phyloP scores from a whole-genome alignment of 139 green algal genomes.

The Picochlorum sp. region DNA sequence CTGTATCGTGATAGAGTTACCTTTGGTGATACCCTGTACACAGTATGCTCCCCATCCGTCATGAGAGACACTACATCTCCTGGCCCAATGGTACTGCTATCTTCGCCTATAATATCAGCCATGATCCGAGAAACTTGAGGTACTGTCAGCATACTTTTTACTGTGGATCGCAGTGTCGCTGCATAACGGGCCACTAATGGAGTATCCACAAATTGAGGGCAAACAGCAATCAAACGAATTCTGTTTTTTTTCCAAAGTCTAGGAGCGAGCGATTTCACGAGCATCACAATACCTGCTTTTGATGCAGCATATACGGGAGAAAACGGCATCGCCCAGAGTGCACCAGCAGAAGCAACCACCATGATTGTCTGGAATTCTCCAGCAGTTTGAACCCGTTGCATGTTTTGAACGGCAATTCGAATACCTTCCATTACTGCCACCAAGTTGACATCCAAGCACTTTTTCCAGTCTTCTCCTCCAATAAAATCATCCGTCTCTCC shows the following conservation, averaged over 20 bases:
- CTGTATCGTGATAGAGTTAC: background rate
- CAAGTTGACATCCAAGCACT: slow-evolving; percentile 62
- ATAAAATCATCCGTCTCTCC: slow-evolving; percentile 37
- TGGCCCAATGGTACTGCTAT: background rate
- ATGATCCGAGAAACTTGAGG: background rate
- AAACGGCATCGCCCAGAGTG: slow-evolving; percentile 60
- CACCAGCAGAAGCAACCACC: slow-evolving; percentile 53
- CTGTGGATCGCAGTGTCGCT: slow-evolving; percentile 2
- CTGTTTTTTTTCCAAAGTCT: slow-evolving; percentile 30
- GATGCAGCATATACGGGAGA: slow-evolving; percentile 64
- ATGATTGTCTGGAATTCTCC: slow-evolving; percentile 41
- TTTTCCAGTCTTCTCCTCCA: slow-evolving; percentile 35
- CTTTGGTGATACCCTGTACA: slow-evolving; percentile 32
- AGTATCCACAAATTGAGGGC: slow-evolving; percentile 44
- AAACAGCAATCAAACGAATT: slow-evolving; percentile 48
- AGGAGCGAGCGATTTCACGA: slow-evolving; percentile 38
- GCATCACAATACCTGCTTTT: slow-evolving; percentile 67
- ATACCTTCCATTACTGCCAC: slow-evolving; percentile 41
- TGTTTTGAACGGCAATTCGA: slow-evolving; percentile 21
- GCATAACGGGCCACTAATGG: background rate
- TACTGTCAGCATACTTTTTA: slow-evolving; percentile 18
- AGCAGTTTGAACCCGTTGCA: slow-evolving; percentile 12
- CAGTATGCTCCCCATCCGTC: slow-evolving; percentile 21
- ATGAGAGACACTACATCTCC: too few species aligned
- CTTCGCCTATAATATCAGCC: background rate